Conservation (phyloP, 2,329 filamentous ascomycete genomes). For the Penicillium nordicum region DNA sequence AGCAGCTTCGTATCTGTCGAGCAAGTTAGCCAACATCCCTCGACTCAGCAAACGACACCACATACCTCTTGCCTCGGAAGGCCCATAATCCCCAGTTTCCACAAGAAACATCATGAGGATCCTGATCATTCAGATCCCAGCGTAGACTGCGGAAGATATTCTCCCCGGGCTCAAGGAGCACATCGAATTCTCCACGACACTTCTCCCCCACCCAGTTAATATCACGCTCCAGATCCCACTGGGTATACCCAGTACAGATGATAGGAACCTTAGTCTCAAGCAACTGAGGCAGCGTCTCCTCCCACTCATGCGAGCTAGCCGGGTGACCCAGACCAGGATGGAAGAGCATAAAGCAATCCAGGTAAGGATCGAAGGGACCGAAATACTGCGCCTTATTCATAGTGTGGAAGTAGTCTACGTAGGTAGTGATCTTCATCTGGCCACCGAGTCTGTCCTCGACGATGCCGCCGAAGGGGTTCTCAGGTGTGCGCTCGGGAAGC, state of each 20-base stretch:
- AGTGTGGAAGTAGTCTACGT: conserved; percentile 97
- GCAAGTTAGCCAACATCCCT: conserved; percentile 6
- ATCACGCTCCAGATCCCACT: conserved; percentile 90
- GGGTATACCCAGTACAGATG: conserved; percentile 92
- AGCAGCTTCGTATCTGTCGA: conserved; percentile 39
- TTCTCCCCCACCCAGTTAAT: conserved; percentile 85
- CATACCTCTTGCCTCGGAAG: conserved; percentile 93
- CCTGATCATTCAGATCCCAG: conserved; percentile 95
- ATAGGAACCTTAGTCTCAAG: conserved; percentile 95
- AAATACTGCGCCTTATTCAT: conserved; percentile 89
- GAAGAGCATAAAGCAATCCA: conserved; percentile 96
- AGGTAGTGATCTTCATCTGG: conserved; percentile 94
- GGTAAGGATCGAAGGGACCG: conserved; percentile 94
- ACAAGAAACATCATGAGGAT: conserved; percentile 88
- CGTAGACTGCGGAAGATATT: conserved; percentile 89
- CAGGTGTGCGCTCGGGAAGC: conserved; percentile 75
- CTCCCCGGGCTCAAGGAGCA: conserved; percentile 87
- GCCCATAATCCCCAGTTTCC: conserved; percentile 98
- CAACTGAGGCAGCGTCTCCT: conserved; percentile 80
- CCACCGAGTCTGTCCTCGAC: conserved; percentile 86
- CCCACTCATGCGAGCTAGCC: conserved; percentile 89
- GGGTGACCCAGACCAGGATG: conserved; percentile 95
- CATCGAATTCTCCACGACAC: conserved; percentile 83
- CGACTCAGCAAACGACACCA: conserved; percentile 31
- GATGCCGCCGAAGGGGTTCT: conserved; percentile 90